phyloP scores from a whole-genome alignment of 768 basidiomycete species.

The Tephrocybe sp. region DNA sequence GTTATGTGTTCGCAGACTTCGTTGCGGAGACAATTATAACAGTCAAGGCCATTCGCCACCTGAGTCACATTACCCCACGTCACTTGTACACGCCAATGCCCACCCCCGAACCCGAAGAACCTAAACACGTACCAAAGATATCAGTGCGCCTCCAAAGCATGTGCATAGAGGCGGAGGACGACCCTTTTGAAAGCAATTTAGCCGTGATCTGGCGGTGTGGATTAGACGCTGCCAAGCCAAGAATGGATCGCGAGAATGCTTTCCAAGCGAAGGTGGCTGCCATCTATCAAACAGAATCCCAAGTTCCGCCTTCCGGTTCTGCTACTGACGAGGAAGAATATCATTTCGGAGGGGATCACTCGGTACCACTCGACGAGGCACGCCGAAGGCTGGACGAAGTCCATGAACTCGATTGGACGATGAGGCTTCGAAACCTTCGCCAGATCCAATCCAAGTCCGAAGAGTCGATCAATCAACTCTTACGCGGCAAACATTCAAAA shows the following conservation, averaged over 20 bases:
- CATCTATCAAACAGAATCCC: conserved; percentile 44
- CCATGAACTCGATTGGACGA: conserved; percentile 72
- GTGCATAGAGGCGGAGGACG: conserved; percentile 78
- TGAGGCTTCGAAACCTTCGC: conserved; percentile 46
- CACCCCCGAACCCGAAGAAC: conserved; percentile 65
- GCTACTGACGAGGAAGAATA: conserved; percentile 45
- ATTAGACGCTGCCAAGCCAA: conserved; percentile 61
- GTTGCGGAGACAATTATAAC: conserved; percentile 67
- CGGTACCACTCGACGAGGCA: conserved; percentile 71
- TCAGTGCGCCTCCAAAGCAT: conserved; percentile 56
- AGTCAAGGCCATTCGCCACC: conserved; percentile 72
- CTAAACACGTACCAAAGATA: conserved; percentile 69
- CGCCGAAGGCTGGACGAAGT: conserved; percentile 62
- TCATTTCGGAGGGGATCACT: conserved; percentile 61
- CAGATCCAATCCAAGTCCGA: conserved; percentile 51
- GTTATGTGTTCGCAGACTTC: conserved; percentile 73
- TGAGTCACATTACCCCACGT: conserved; percentile 50
- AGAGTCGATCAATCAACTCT: conserved; percentile 38
- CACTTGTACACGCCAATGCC: conserved; percentile 53
- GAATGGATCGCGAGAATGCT: conserved; percentile 75
- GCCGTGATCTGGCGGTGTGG: conserved; percentile 76
- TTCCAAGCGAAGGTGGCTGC: conserved; percentile 78
- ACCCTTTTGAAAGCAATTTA: conserved; percentile 76
- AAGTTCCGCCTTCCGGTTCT: conserved; percentile 19
- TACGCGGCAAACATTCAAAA: conserved; percentile 34